Base-by-base conservation (phyloP, 116 monocot species). In the Zostera marina region DNA sequence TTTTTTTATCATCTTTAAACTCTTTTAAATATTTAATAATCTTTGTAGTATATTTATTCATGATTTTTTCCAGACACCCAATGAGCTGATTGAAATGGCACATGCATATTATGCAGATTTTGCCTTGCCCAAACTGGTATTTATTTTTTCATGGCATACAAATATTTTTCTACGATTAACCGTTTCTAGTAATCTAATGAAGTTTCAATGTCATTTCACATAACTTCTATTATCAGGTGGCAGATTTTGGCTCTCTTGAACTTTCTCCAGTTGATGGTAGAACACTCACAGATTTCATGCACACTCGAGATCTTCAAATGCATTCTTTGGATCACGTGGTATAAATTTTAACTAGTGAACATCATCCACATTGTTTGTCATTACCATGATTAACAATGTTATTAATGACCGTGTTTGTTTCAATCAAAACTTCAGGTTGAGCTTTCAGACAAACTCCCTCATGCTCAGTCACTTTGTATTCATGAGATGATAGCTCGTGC, bases 211-310 rank as follows among this genome's bases (percentile, higher is more conserved):
- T 56, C 7, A 8, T 56, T 15, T 56, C 13, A 47, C 14, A 61
- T 47, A 12, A 61, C 11, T 22, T 47, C 32, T 68, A 45, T 32
- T 32, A 32, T 61, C 66, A 93, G 93, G 88, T 93, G 54, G 87
- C 88, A 49, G 93, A 93, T 75, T 93, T 93, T 77, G 84, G 84
- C 47, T 93, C 93, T 14, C 84, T 93, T 45, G 93, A 93, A 62
- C 84, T 93, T 47, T 88, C 88, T 71, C 93, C 93, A 57, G 93
- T 93, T 66, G 93, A 93, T 77, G 93, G 93, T 41, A 80, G 88
- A 75, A 93, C 93, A 65, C 49, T 93, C 51, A 93, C 93, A 16
- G 93, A 93, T 77, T 93, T 93, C 63, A 93, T 93, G 93, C 93
- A 93, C 66, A 87, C 93, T 19, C 78, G 93, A 54, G 93, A 88